Conservation (phyloP, 2,329 filamentous ascomycete genomes). For the Exophiala xenobiotica region DNA sequence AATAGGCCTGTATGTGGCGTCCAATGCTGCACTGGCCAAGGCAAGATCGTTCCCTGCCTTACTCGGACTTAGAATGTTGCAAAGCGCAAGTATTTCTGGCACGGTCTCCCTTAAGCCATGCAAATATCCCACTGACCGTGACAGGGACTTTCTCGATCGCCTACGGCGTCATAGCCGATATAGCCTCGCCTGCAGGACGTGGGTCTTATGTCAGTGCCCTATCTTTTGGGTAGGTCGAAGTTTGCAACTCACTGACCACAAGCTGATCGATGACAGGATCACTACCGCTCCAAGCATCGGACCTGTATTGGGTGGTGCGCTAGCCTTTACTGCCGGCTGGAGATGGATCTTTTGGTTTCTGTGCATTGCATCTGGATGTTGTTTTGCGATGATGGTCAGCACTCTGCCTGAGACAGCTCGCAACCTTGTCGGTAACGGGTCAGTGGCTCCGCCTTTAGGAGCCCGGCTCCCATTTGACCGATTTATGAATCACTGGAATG, state of each 20-base stretch:
- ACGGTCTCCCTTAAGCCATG: too few species aligned
- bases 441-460: too few species aligned
- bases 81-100: slow-evolving; percentile 44
- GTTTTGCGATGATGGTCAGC: slow-evolving; percentile 30
- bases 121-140: too few species aligned
- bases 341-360: slow-evolving; percentile 46
- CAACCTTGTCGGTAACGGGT: slow-evolving; percentile 39
- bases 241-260: too few species aligned
- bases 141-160: too few species aligned
- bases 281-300: slow-evolving; percentile 49
- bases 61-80: slow-evolving; percentile 42
- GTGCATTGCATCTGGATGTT: slow-evolving; percentile 36
- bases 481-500: too few species aligned
- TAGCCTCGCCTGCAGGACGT: slow-evolving; percentile 41
- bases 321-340: slow-evolving; percentile 43
- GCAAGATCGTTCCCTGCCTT: slow-evolving; percentile 41
- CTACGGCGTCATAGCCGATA: slow-evolving; percentile 43
- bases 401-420: slow-evolving; percentile 43
- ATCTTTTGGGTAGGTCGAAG: slow-evolving; percentile 37
- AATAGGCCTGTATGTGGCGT: slow-evolving; percentile 37
- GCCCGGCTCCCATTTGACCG: too few species aligned
- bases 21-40: slow-evolving; percentile 42
- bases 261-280: too few species aligned
- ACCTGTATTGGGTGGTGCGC: slow-evolving; percentile 43
- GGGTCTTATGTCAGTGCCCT: slow-evolving; percentile 50